phyloP scores from a whole-genome alignment of 2,329 filamentous ascomycete genomes.

The Fusarium beomiforme region DNA sequence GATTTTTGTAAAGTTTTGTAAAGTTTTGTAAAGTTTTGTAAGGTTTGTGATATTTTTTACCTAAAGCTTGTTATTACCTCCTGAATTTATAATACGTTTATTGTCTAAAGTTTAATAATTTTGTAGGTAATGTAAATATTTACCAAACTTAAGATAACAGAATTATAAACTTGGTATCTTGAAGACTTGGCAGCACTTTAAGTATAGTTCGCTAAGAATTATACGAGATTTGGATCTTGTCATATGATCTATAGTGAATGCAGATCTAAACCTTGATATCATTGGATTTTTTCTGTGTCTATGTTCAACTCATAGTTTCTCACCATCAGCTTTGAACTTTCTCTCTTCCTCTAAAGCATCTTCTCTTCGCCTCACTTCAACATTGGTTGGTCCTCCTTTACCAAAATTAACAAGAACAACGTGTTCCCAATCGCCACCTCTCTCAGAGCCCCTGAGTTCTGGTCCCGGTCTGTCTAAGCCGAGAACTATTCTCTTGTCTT shows the following conservation, averaged over 20 bases:
- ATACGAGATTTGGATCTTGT: background rate
- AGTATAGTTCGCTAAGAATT: background rate
- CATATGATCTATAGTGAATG: background rate
- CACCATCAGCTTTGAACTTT: constrained; percentile 38
- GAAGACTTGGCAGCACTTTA: no score
- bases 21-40: no score
- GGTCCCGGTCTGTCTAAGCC: constrained; percentile 67
- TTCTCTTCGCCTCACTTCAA: constrained; percentile 62
- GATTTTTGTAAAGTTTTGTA: no score
- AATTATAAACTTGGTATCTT: background rate
- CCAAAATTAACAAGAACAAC: constrained; percentile 66
- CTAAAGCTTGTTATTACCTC: background rate
- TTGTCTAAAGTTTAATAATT: no score
- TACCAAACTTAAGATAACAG: no score
- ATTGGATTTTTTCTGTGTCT: background rate
- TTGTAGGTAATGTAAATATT: no score
- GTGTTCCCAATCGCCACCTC: constrained; percentile 67
- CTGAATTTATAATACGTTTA: background rate
- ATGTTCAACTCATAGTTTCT: constrained; percentile 41
- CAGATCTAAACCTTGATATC: background rate
- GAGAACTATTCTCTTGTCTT: constrained; percentile 61
- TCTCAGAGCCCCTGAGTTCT: constrained; percentile 59
- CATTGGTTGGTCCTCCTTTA: constrained; percentile 60
- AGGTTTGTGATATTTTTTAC: background rate
- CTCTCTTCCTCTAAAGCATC: constrained; percentile 61